Evolutionary conservation across 225 moss, liverwort and hornwort genomes (phyloP).

Genomic region (Sphagnum contortum): DNA sequence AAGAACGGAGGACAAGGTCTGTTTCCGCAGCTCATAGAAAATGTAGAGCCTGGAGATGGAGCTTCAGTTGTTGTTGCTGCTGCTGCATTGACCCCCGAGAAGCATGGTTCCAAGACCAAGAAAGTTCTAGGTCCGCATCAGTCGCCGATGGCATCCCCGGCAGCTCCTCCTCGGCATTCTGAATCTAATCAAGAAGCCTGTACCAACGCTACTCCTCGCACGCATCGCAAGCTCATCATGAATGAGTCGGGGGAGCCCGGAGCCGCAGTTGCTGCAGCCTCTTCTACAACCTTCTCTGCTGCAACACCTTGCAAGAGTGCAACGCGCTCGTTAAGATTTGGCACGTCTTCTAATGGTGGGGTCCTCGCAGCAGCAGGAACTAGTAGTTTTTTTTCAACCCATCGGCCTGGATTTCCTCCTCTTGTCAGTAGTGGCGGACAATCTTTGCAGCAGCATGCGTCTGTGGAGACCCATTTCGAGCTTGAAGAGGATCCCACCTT

Average conservation of each 20-base stretch:
- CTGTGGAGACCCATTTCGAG: conserved; percentile 32
- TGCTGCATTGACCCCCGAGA: conserved; percentile 8
- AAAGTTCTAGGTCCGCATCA: no score
- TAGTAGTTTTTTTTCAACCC: conserved; percentile 7
- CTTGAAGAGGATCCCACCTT: conserved; percentile 54
- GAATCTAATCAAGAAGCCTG: no score
- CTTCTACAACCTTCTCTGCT: conserved; percentile 14
- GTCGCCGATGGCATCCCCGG: no score
- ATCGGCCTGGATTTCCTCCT: conserved; percentile 20
- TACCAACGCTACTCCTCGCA: conserved; percentile 4
- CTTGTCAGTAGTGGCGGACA: conserved; percentile 25
- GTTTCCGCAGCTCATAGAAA: conserved; percentile 26
- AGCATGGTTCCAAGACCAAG: no score
- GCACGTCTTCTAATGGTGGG: conserved; percentile 5
- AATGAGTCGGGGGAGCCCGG: conserved; percentile 10
- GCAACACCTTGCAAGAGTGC: conserved; percentile 51
- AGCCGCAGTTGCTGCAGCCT: conserved; percentile 15
- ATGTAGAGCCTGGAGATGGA: conserved; percentile 20
- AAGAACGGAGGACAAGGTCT: conserved; percentile 24
- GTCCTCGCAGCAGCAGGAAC: conserved; percentile 7
- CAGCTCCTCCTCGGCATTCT: no score
- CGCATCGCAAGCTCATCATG: conserved; percentile 17
- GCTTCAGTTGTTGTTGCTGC: conserved; percentile 16
- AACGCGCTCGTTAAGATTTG: conserved; percentile 37
- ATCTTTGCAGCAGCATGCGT: not conserved